A percentile compares a stretch with the other conserved stretches of the same genome.
phyloP scores from a whole-genome alignment of 2,329 filamentous ascomycete genomes.

The Akanthomyces uredinophilus region DNA sequence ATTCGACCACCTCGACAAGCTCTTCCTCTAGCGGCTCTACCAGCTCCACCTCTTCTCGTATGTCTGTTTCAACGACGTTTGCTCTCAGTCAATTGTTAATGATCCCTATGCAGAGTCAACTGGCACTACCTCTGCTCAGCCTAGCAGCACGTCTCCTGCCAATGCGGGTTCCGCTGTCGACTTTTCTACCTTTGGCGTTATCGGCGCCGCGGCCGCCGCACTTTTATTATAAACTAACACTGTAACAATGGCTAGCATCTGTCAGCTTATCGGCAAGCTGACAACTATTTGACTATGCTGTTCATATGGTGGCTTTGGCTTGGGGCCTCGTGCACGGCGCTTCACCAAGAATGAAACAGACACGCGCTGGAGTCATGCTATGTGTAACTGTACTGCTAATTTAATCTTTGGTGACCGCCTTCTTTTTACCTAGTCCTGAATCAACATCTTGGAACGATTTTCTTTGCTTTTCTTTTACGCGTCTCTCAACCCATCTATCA shows the following conservation, averaged over 20 bases:
- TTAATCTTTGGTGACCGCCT: neutral
- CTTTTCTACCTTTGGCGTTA: conserved; percentile 1
- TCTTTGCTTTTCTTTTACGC: too few relatives aligned
- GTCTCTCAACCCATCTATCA: too few relatives aligned
- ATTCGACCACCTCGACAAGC: neutral
- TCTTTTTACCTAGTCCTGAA: neutral
- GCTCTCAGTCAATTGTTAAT: neutral
- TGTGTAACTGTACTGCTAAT: neutral
- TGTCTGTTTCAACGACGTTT: neutral
- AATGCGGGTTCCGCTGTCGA: neutral
- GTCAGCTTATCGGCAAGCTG: too few relatives aligned
- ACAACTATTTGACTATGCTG: neutral
- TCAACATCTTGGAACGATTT: too few relatives aligned
- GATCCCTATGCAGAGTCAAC: neutral
- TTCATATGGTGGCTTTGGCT: neutral
- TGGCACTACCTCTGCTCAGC: neutral
- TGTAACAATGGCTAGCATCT: too few relatives aligned
- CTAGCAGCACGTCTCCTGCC: neutral
- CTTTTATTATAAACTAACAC: neutral
- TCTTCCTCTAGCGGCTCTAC: neutral
- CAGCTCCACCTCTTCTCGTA: conserved; percentile 5
- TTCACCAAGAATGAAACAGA: too few relatives aligned
- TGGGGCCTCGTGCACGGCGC: neutral
- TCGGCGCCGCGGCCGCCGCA: conserved; percentile 3
- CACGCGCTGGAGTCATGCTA: neutral